These are phyloP conservation scores for Thymus mandschuricus DNA, from an alignment of 257 asterid genomes.

Conservation along the genomic window DNA sequence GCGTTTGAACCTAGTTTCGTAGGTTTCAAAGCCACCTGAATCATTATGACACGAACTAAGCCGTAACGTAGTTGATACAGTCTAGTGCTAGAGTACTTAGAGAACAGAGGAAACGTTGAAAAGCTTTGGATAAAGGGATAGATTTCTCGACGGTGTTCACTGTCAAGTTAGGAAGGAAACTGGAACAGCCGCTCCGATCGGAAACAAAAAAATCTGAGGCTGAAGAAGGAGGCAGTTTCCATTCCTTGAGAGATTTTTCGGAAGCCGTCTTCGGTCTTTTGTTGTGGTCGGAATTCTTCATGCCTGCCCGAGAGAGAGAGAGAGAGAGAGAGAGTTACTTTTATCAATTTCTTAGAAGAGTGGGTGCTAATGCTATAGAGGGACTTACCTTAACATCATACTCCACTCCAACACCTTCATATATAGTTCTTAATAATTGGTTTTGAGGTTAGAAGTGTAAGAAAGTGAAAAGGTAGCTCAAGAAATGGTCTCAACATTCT, in stretches of 20 bases:
- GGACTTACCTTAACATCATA: too few species aligned
- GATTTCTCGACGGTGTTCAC: background rate
- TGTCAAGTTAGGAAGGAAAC: background rate
- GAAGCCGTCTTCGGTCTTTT: background rate
- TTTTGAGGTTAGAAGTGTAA: too few species aligned
- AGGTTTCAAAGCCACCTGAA: constrained; percentile 3
- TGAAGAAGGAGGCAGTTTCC: constrained; percentile 15
- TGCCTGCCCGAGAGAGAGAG: too few species aligned
- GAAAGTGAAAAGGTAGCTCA: too few species aligned
- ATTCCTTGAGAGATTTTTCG: background rate
- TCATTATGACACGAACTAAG: background rate
- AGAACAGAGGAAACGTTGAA: background rate
- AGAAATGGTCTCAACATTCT: too few species aligned
- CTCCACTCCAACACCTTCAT: too few species aligned
- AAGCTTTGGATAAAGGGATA: background rate
- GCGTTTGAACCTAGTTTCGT: background rate
- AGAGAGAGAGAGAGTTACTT: too few species aligned
- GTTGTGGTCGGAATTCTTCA: background rate
- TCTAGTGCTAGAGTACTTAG: background rate
- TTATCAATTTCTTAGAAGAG: background rate
- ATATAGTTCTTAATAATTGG: too few species aligned
- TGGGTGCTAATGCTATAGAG: too few species aligned
- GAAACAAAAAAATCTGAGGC: background rate
- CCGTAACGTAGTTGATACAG: background rate
- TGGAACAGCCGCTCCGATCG: background rate